phyloP scores from a whole-genome alignment of 108 stramenopile genomes.

The Halocafeteria seosinensis region DNA sequence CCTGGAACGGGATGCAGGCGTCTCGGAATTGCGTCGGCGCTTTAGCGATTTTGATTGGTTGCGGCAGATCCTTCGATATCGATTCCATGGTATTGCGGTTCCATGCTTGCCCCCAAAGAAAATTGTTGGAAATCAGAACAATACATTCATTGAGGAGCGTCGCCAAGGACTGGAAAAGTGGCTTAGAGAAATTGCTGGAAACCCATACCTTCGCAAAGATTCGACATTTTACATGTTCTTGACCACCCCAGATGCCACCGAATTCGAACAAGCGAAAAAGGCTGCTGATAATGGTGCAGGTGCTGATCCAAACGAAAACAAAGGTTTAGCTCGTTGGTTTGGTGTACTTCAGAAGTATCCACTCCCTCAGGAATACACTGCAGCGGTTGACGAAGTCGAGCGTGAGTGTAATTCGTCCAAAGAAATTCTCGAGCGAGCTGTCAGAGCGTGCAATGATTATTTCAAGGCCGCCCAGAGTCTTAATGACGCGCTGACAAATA shows the following conservation, averaged over 20 bases:
- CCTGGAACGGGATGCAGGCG: background rate
- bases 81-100: constrained; percentile 3
- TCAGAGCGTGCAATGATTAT: background rate
- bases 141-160: background rate
- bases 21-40: background rate
- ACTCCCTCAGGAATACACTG: background rate
- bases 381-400: background rate
- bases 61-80: background rate
- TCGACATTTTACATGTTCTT: background rate
- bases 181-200: background rate
- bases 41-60: constrained; percentile 8
- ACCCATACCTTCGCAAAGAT: constrained; percentile 1
- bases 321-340: background rate
- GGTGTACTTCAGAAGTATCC: background rate
- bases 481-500: background rate
- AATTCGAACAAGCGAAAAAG: background rate
- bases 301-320: background rate
- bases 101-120: background rate
- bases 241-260: background rate
- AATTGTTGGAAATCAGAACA: background rate
- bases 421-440: background rate
- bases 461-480: background rate
- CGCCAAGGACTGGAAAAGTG: background rate
- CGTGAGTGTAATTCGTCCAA: no score
- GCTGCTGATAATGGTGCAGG: background rate